These are phyloP conservation scores for Zymoseptoria crescenta DNA, from an alignment of 2,329 filamentous ascomycete species.

Conservation along the genomic window DNA sequence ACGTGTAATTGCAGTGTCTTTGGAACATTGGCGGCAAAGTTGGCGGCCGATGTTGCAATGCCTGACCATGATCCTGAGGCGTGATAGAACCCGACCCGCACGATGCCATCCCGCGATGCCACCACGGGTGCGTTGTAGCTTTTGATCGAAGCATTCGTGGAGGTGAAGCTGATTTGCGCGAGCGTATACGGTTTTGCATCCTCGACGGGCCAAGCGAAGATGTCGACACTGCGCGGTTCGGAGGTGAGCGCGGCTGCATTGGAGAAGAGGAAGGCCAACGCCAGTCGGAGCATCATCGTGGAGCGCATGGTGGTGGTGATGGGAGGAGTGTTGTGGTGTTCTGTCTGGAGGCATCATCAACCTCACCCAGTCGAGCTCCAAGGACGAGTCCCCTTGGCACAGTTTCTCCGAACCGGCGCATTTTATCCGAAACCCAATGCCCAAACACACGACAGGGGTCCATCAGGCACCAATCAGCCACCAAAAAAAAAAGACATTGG, in stretches of 20 bases:
- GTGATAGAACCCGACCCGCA: constrained; percentile 39
- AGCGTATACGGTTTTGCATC: constrained; percentile 32
- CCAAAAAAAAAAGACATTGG: not conserved
- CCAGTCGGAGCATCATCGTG: constrained; percentile 28
- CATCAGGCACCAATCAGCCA: not conserved
- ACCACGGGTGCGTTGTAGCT: constrained; percentile 31
- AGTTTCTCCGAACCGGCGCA: not conserved
- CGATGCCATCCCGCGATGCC: constrained; percentile 31
- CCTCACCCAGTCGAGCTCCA: not conserved
- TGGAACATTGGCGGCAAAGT: constrained; percentile 35
- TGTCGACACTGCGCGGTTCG: constrained; percentile 22
- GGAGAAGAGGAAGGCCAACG: constrained; percentile 30
- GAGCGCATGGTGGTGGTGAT: constrained; percentile 30
- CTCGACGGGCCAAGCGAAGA: constrained; percentile 32
- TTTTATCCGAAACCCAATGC: not conserved
- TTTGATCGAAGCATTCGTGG: constrained; percentile 33
- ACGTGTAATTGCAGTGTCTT: constrained; percentile 40
- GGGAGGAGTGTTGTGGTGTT: not conserved
- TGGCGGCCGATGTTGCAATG: constrained; percentile 39
- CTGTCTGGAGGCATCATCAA: not conserved
- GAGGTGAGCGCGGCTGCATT: constrained; percentile 18
- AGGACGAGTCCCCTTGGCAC: not conserved
- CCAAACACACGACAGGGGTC: not conserved
- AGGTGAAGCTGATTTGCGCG: constrained; percentile 38
- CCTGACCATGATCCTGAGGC: constrained; percentile 34